Evolutionary conservation across 805 yeast species (phyloP), one percentile per base, ranked within the genome.

Genomic region (Zygosaccharomyces bisporus): DNA sequence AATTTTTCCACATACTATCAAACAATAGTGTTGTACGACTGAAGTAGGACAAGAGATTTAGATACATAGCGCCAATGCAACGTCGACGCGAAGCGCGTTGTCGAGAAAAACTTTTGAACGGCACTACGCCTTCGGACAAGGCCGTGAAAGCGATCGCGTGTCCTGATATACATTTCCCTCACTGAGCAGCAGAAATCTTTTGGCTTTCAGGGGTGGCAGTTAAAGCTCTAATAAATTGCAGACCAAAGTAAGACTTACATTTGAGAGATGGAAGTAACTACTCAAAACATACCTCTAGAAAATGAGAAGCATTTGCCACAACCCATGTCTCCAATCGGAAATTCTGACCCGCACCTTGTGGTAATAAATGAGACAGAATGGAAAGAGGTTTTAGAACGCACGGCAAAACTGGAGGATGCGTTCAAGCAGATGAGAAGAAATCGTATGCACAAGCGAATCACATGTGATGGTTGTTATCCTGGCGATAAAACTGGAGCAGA

Each of bases 401-500:
- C 25, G 25, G 25, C 25, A 9, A 21, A 21, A 21, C 25, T 21
- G 9, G 25, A 21, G 25, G 25, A 21, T 21, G 25, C 6, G 25
- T 21, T 21, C 6, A 21, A 21, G 25, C 25, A 21, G 9, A 21
- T 21, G 25, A 21, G 25, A 21, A 21, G 25, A 21, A 21, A 21
- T 9, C 25, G 25, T 21, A 21, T 21, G 25, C 25, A 21, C 25
- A 21, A 9, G 25, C 8, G 25, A 21, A 21, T 9, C 25, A 21
- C 25, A 21, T 56, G 60, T 35, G 68, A 65, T 36, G 68, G 61
- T 12, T 49, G 60, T 44, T 46, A 57, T 27, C 52, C 55, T 13
- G 33, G 32, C 17, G 52, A 35, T 12, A 29, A 47, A 38, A 40
- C 34, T 17, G 45, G 37, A 7, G 44, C 41, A 10, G 46, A 44